Percentiles rank a stretch among this genome's conserved stretches.
Evolutionary conservation across 176 grass and related monocot genomes (phyloP).

Genomic region (Tillandsia fasciculata): DNA sequence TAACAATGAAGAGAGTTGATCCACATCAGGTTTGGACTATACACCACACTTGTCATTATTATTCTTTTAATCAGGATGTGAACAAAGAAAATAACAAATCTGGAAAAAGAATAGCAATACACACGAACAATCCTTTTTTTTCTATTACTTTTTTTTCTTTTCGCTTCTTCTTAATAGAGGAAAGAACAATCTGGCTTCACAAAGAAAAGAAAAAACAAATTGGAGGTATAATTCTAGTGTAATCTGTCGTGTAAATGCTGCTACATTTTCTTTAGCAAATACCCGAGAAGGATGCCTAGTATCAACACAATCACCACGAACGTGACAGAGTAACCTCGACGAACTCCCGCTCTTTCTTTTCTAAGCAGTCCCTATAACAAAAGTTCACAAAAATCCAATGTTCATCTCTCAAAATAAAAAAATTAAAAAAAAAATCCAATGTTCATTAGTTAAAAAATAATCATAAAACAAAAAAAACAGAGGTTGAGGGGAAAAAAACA

Average conservation of each 20-base stretch:
- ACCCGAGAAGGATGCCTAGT: constrained; percentile 39
- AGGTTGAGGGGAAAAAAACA: too few species aligned
- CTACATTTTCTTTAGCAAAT: constrained; percentile 26
- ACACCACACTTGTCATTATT: too few species aligned
- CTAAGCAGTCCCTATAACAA: constrained; percentile 37
- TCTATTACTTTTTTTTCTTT: background rate
- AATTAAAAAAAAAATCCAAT: background rate
- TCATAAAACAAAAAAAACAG: constrained; percentile 1
- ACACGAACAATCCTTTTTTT: background rate
- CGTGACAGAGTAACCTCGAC: constrained; percentile 33
- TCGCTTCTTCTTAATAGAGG: background rate
- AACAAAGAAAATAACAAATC: too few species aligned
- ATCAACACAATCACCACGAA: constrained; percentile 36
- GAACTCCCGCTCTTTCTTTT: constrained; percentile 12
- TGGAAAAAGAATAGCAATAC: background rate
- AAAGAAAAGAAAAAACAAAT: background rate
- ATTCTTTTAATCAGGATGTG: too few species aligned
- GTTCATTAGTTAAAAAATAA: constrained; percentile 7
- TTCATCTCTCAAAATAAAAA: background rate
- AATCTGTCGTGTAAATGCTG: background rate
- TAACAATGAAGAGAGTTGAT: background rate
- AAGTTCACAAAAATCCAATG: background rate
- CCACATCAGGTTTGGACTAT: background rate
- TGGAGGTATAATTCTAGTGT: background rate
- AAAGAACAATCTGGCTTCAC: background rate